Percentiles rank a stretch among this genome's conserved stretches.
Conservation (phyloP, 2,329 filamentous ascomycete genomes). For the Trichophyton verrucosum region DNA sequence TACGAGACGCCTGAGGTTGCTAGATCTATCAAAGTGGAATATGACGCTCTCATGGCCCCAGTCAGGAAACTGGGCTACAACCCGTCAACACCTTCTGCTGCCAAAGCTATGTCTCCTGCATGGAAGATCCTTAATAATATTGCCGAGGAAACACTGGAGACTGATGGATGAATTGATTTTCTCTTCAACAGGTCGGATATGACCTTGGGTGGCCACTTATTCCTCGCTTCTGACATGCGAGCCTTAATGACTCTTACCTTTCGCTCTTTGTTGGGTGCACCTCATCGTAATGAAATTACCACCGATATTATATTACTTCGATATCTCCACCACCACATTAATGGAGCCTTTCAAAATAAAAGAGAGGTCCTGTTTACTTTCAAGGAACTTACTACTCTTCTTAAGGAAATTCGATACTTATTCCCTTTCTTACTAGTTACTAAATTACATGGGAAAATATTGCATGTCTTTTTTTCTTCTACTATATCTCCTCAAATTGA, state of each 20-base stretch:
- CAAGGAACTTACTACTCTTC: too few species aligned
- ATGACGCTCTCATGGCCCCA: conserved; percentile 16
- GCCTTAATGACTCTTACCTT: neutral
- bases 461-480: too few species aligned
- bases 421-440: too few species aligned
- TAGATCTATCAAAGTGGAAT: conserved; percentile 17
- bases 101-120: conserved; percentile 25
- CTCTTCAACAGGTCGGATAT: neutral
- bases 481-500: too few species aligned
- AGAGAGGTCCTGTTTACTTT: too few species aligned
- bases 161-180: conserved; percentile 4
- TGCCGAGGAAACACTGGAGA: conserved; percentile 13
- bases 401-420: too few species aligned
- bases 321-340: too few species aligned
- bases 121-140: conserved; percentile 39
- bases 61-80: neutral
- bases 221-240: neutral
- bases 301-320: too few species aligned
- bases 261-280: too few species aligned
- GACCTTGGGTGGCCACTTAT: neutral
- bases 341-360: too few species aligned
- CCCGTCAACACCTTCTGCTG: neutral
- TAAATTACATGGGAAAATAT: too few species aligned
- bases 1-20: conserved; percentile 23
- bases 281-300: too few species aligned